phyloP scores from a whole-genome alignment of 257 asterid genomes.

The Osmanthus fragrans region DNA sequence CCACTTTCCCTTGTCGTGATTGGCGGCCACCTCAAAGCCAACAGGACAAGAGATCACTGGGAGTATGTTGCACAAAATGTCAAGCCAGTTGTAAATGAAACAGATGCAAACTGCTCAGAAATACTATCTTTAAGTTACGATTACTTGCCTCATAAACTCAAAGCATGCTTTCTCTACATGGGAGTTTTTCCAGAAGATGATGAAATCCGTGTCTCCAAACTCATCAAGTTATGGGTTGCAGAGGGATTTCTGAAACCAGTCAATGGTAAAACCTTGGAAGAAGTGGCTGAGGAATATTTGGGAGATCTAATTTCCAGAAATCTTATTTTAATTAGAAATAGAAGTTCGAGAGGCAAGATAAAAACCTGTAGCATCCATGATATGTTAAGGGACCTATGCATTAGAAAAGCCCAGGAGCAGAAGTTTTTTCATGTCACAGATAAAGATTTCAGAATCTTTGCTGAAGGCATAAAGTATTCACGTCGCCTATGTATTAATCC shows the following conservation, averaged over 20 bases:
- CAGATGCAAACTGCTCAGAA: background rate
- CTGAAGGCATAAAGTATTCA: background rate
- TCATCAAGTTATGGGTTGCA: conserved; percentile 23
- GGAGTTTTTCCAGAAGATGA: conserved; percentile 22
- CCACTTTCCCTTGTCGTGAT: conserved; percentile 20
- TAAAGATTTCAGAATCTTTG: background rate
- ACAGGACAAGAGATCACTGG: conserved; percentile 1
- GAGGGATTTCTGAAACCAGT: conserved; percentile 19
- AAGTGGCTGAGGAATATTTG: conserved; percentile 11
- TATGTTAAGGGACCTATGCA: conserved; percentile 20
- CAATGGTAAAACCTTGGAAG: background rate
- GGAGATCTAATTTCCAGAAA: conserved; percentile 25
- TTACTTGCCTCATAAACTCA: conserved; percentile 25
- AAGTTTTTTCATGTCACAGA: conserved; percentile 8
- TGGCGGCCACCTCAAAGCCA: conserved; percentile 16
- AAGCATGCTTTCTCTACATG: conserved; percentile 21
- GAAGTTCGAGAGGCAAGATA: conserved; percentile 7
- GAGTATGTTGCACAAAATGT: conserved; percentile 2
- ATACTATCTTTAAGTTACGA: conserved; percentile 26
- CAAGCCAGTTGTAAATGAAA: background rate
- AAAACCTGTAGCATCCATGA: conserved; percentile 21
- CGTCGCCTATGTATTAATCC: conserved; percentile 9
- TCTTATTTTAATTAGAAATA: conserved; percentile 13
- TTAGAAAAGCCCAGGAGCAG: conserved; percentile 16
- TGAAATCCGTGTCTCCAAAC: conserved; percentile 10